Percentiles rank a stretch among this genome's conserved stretches.
Conservation (phyloP, 108 stramenopile genomes). For the Nannochloropsis gaditana region DNA sequence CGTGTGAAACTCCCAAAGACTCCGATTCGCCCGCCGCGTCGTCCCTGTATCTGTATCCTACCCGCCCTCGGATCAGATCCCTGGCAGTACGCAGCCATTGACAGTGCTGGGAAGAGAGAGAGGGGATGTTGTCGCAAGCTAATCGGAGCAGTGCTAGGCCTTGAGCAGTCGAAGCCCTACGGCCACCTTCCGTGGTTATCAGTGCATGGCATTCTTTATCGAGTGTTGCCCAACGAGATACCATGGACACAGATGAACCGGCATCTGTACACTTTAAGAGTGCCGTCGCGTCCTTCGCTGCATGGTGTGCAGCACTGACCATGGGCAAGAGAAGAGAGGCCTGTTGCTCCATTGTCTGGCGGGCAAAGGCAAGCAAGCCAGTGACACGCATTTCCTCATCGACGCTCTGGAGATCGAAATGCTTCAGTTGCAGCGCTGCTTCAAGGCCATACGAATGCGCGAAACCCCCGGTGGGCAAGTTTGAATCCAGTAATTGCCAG, state of each 20-base stretch:
- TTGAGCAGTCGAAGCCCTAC: neutral
- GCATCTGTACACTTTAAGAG: neutral
- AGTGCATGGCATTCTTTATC: neutral
- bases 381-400: slow-evolving; percentile 25
- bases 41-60: neutral
- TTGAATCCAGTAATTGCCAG: slow-evolving; percentile 62
- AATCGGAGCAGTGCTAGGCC: neutral
- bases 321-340: neutral
- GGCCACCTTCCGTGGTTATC: neutral
- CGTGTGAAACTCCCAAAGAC: neutral
- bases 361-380: slow-evolving; percentile 32
- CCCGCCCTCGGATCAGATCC: neutral
- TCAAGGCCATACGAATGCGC: slow-evolving; percentile 75
- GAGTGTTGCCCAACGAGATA: neutral
- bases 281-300: neutral
- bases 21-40: neutral
- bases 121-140: neutral
- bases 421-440: slow-evolving; percentile 65
- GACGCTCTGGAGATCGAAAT: slow-evolving; percentile 43
- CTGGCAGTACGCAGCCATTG: neutral
- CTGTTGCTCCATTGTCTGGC: slow-evolving; percentile 12
- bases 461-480: slow-evolving; percentile 70
- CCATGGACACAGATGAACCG: neutral
- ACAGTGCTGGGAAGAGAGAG: neutral
- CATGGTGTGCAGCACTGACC: neutral